Conservation (phyloP, 1,139 yeast genomes). For the Kurtzmaniella quercitrusa region DNA sequence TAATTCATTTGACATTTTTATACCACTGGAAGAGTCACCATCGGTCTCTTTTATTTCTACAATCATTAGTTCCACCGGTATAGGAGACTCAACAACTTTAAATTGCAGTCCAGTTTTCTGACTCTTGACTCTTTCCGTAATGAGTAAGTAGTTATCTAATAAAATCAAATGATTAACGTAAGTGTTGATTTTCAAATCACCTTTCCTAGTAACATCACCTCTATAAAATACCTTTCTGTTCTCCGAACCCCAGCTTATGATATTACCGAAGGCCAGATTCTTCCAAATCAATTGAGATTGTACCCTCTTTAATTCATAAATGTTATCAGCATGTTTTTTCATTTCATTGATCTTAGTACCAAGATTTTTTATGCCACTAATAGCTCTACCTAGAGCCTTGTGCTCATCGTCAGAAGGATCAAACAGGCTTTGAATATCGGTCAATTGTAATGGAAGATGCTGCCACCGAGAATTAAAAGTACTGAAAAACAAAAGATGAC, state of each 20-base stretch:
- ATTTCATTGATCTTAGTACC: slow-evolving; percentile 42
- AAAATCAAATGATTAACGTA: slow-evolving; percentile 52
- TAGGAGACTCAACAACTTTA: slow-evolving; percentile 53
- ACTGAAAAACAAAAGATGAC: slow-evolving; percentile 62
- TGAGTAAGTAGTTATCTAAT: slow-evolving; percentile 67
- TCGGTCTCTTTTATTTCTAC: slow-evolving; percentile 44
- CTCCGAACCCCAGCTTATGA: slow-evolving; percentile 52
- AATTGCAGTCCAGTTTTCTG: slow-evolving; percentile 17
- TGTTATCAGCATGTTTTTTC: slow-evolving; percentile 54
- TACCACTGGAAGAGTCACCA: slow-evolving; percentile 4
- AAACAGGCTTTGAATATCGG: slow-evolving; percentile 50
- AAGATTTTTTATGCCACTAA: slow-evolving; percentile 35
- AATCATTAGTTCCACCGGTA: slow-evolving; percentile 55
- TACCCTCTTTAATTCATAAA: slow-evolving; percentile 43
- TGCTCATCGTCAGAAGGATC: slow-evolving; percentile 53
- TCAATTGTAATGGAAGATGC: slow-evolving; percentile 62
- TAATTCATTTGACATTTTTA: not conserved
- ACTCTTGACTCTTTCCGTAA: slow-evolving; percentile 49
- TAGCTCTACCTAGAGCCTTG: slow-evolving; percentile 50
- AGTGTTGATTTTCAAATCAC: slow-evolving; percentile 56
- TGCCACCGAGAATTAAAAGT: slow-evolving; percentile 76
- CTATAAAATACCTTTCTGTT: slow-evolving; percentile 55
- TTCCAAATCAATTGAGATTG: slow-evolving; percentile 50
- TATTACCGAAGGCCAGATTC: slow-evolving; percentile 28
- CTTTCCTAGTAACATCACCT: slow-evolving; percentile 60